phyloP scores from a whole-genome alignment of 164 flowering plant genomes.

The Cinnamomum micranthum region DNA sequence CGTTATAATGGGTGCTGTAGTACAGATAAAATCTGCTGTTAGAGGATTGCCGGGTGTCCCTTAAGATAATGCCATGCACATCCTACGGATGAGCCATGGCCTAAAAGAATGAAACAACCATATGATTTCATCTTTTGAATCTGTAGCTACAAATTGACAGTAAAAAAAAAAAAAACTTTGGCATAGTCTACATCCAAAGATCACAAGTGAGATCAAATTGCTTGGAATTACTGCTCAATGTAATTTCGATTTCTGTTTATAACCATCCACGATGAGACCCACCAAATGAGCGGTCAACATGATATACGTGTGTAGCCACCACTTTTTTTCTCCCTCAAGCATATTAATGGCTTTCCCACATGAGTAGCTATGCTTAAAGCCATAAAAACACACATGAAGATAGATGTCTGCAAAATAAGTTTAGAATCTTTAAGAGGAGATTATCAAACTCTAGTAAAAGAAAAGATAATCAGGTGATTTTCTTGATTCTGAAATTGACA shows the following conservation, averaged over 20 bases:
- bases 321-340: neutral
- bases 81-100: too few relatives aligned
- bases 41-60: too few relatives aligned
- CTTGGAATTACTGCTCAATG: neutral
- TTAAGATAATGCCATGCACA: too few relatives aligned
- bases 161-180: neutral
- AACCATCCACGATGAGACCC: neutral
- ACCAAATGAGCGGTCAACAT: neutral
- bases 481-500: too few relatives aligned
- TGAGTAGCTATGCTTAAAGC: neutral
- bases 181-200: neutral
- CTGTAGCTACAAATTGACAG: neutral
- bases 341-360: neutral
- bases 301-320: neutral
- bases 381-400: neutral
- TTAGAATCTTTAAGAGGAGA: too few relatives aligned
- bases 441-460: too few relatives aligned
- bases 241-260: neutral
- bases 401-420: neutral
- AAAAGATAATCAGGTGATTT: too few relatives aligned
- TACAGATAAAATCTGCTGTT: too few relatives aligned
- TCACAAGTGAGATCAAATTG: neutral
- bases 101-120: neutral
- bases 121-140: neutral
- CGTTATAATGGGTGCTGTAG: too few relatives aligned